These are phyloP conservation scores for Mucuna pruriens DNA, from an alignment of 306 rosid species.

Conservation along the genomic window DNA sequence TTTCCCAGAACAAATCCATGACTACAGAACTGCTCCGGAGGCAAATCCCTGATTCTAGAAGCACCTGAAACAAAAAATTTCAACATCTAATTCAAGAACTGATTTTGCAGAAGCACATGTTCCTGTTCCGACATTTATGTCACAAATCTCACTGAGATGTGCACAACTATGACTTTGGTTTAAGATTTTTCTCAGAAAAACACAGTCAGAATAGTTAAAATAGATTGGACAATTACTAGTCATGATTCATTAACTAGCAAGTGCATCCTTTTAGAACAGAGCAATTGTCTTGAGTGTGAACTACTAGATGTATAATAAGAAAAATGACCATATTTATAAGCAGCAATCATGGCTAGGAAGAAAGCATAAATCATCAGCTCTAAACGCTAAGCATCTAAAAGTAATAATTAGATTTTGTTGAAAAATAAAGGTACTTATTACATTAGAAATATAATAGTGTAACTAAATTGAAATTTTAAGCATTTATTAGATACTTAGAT, in stretches of 20 bases:
- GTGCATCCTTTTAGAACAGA: neutral
- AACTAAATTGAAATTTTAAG: neutral
- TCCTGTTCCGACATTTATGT: neutral
- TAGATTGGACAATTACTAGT: neutral
- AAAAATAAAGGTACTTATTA: neutral
- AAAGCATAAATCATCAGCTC: neutral
- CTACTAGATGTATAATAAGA: neutral
- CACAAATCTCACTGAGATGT: neutral
- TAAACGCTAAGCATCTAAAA: neutral
- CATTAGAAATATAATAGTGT: neutral
- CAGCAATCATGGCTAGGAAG: too few relatives aligned
- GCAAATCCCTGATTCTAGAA: conserved; percentile 66
- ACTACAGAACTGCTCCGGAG: conserved; percentile 78
- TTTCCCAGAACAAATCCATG: conserved; percentile 94
- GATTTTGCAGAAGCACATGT: conserved; percentile 14
- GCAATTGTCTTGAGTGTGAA: neutral
- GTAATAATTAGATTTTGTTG: neutral
- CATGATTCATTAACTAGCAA: neutral
- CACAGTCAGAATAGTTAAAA: neutral
- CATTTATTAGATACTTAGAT: too few relatives aligned
- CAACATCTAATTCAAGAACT: conserved; percentile 29
- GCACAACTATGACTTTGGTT: neutral
- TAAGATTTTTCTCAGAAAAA: neutral
- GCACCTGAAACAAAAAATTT: conserved; percentile 70
- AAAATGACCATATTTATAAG: too few relatives aligned